Conservation (phyloP, 2,329 filamentous ascomycete genomes). For the Cyphellophora attinorum region DNA sequence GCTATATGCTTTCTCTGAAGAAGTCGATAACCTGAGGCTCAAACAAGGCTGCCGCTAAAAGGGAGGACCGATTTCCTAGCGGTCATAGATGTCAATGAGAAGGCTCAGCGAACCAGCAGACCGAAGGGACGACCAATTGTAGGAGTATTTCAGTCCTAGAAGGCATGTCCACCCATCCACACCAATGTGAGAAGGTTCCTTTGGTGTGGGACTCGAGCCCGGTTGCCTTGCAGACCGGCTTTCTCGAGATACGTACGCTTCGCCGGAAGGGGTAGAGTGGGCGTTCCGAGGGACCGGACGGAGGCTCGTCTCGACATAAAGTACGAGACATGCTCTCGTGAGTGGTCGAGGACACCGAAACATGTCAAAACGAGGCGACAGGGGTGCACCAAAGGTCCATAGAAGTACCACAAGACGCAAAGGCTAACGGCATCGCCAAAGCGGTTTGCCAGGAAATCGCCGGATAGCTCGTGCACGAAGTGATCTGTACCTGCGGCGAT, state of each 20-base stretch:
- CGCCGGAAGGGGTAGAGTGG: background rate
- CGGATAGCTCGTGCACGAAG: background rate
- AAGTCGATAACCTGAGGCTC: background rate
- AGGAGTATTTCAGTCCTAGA: background rate
- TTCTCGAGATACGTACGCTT: background rate
- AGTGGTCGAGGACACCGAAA: background rate
- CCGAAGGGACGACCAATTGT: background rate
- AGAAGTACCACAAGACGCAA: too few relatives aligned
- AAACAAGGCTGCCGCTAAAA: slow-evolving; percentile 1
- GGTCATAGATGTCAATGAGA: background rate
- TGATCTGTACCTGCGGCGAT: too few relatives aligned
- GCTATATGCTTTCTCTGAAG: background rate
- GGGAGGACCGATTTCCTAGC: background rate
- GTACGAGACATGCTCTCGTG: background rate
- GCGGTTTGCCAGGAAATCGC: too few relatives aligned
- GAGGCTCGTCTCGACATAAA: background rate
- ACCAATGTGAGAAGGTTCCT: background rate
- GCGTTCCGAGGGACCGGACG: background rate
- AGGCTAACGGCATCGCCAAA: too few relatives aligned
- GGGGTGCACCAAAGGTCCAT: background rate
- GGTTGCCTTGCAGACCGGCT: background rate
- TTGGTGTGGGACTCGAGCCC: too few relatives aligned
- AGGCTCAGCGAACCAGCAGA: background rate
- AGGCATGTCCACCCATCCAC: background rate
- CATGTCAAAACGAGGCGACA: background rate